A percentile compares a stretch with the other conserved stretches of the same genome.
Conservation (phyloP, 73 alveolate species). For the Paramecium primaurelia region DNA sequence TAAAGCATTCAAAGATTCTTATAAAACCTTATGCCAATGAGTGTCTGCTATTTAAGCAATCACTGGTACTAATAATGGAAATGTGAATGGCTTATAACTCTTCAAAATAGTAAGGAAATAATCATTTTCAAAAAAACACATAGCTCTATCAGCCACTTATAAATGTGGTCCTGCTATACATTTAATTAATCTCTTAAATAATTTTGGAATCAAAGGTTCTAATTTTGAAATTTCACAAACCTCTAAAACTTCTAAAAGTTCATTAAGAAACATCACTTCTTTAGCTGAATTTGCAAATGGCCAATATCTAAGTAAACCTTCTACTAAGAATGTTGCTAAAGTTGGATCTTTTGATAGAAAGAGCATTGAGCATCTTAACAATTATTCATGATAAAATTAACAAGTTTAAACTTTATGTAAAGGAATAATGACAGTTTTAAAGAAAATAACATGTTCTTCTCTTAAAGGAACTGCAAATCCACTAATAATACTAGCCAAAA, state of each 20-base stretch:
- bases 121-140: slow-evolving; percentile 92
- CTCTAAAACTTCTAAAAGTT: slow-evolving; percentile 87
- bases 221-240: slow-evolving; percentile 87
- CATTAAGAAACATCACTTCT: slow-evolving; percentile 88
- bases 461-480: slow-evolving; percentile 95
- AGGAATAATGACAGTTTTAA: slow-evolving; percentile 86
- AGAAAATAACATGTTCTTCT: slow-evolving; percentile 91
- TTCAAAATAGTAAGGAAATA: slow-evolving; percentile 78
- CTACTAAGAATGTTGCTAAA: slow-evolving; percentile 79
- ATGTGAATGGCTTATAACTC: slow-evolving; percentile 80
- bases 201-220: slow-evolving; percentile 78
- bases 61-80: slow-evolving; percentile 86
- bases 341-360: slow-evolving; percentile 79
- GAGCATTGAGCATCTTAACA: slow-evolving; percentile 89
- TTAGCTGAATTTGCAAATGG: slow-evolving; percentile 95
- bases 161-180: slow-evolving; percentile 91
- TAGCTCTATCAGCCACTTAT: slow-evolving; percentile 92
- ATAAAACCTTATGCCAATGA: slow-evolving; percentile 88
- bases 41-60: slow-evolving; percentile 82
- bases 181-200: slow-evolving; percentile 81
- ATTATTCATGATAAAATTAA: slow-evolving; percentile 85
- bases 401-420: slow-evolving; percentile 91
- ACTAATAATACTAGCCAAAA: slow-evolving; percentile 81
- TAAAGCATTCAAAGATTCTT: slow-evolving; percentile 82
- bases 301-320: slow-evolving; percentile 92